These are phyloP conservation scores for Dryadomyces quercivorus DNA, from an alignment of 2,329 filamentous ascomycete genomes.

Conservation along the genomic window DNA sequence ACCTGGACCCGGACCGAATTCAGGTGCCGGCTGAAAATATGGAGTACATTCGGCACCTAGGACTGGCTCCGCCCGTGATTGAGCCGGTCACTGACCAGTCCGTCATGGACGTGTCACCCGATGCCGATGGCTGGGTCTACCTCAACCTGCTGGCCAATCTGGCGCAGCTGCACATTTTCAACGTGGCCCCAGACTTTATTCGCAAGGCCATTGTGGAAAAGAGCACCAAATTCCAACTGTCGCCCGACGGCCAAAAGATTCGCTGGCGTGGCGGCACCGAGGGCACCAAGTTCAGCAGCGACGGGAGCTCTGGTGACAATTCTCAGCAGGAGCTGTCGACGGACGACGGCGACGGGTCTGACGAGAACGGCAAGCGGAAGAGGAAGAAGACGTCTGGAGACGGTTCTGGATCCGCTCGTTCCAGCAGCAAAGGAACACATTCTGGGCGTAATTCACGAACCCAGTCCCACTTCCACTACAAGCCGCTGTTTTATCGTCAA, in stretches of 20 bases:
- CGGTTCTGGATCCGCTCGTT: slow-evolving; percentile 21
- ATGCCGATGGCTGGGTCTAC: slow-evolving; percentile 68
- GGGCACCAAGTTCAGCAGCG: slow-evolving; percentile 53
- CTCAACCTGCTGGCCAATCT: slow-evolving; percentile 69
- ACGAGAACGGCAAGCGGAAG: slow-evolving; percentile 30
- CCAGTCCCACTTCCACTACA: slow-evolving; percentile 46
- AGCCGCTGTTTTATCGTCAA: slow-evolving; percentile 46
- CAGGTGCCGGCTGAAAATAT: slow-evolving; percentile 69
- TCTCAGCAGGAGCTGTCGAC: slow-evolving; percentile 35
- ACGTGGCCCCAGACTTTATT: slow-evolving; percentile 68
- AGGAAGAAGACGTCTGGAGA: slow-evolving; percentile 29
- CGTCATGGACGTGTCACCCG: slow-evolving; percentile 38
- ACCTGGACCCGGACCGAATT: slow-evolving; percentile 66
- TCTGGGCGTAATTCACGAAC: slow-evolving; percentile 26
- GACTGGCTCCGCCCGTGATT: slow-evolving; percentile 48
- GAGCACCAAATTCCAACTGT: slow-evolving; percentile 67
- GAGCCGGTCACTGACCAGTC: slow-evolving; percentile 27
- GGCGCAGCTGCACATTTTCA: slow-evolving; percentile 75
- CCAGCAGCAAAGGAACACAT: slow-evolving; percentile 25
- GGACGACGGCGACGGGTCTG: slow-evolving; percentile 33
- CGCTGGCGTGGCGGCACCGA: slow-evolving; percentile 63
- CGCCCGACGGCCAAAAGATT: slow-evolving; percentile 64
- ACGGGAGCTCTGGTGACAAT: slow-evolving; percentile 37
- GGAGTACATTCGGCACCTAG: slow-evolving; percentile 65
- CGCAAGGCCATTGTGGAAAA: slow-evolving; percentile 57